Base-by-base conservation (phyloP, 257 asterid species). In the Nemophila menziesii region DNA sequence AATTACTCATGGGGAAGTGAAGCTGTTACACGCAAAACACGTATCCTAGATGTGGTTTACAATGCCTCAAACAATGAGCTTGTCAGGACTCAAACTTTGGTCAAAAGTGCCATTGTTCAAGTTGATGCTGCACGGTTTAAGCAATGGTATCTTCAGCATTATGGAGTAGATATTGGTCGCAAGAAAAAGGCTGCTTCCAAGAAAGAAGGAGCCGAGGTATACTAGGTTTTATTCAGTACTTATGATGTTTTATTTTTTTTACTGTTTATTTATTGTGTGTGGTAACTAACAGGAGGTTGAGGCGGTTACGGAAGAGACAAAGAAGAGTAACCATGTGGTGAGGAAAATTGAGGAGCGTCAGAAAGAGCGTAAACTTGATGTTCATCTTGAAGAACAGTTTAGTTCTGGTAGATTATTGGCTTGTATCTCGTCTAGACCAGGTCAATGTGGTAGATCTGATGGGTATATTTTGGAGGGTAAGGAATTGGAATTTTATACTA, bases 101-200 rank as follows among this genome's bases (percentile, higher is more conserved):
- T 82, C 46, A 80, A 77, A 56, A 65, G 87, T 51, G 84, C 93
- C 46, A 80, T 73, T 51, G 59, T 77, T 21, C 93, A 80, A 50
- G 84, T 80, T 13, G 92, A 80, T 70, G 87, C 92, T 40, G 92
- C 86, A 16, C 92, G 92, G 0, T 82, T 82, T 62, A 82, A 75
- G 60, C 93, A 82, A 58, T 78, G 92, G 83, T 82, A 82, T 39
- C 75, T 65, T 18, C 92, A 81, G 71, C 90, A 81, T 52, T 81
- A 81, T 47, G 93, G 93, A 22, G 80, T 78, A 48, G 93, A 81
- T n/a, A 72, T 78, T 48, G 93, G 92, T 15, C 71, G 86, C 65
- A 82, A 82, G 72, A 82, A 78, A 71, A 75, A 82, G 55, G 38
- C 64, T 14, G 64, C 65, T 15, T 64, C 74, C 13, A 5, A 40